Percentiles rank a stretch among this genome's conserved stretches.
These are phyloP conservation scores for Lecanicillium sp. DNA, from an alignment of 2,329 filamentous ascomycete genomes.

Conservation along the genomic window DNA sequence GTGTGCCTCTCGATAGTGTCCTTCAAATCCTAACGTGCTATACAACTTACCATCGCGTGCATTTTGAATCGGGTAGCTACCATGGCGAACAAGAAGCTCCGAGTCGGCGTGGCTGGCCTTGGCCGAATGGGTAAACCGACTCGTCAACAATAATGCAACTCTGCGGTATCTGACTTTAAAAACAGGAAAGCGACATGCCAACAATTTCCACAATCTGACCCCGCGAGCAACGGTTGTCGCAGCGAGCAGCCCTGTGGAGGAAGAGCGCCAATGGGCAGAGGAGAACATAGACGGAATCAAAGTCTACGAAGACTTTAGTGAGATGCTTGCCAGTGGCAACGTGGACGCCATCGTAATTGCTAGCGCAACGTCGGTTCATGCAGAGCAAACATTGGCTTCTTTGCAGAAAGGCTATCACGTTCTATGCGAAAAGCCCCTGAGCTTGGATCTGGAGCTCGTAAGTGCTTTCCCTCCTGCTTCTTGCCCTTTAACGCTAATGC, in stretches of 20 bases:
- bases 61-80: no score
- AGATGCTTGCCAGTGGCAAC: constrained; percentile 33
- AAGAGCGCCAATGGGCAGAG: constrained; percentile 36
- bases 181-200: constrained; percentile 32
- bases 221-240: constrained; percentile 41
- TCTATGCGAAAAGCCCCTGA: constrained; percentile 52
- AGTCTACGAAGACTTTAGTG: constrained; percentile 35
- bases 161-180: no score
- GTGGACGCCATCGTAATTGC: constrained; percentile 33
- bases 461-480: constrained; percentile 26
- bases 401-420: constrained; percentile 48
- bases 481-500: constrained; percentile 30
- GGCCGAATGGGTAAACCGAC: constrained; percentile 36
- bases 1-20: no score
- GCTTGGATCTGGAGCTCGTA: constrained; percentile 51
- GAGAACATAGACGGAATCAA: constrained; percentile 33
- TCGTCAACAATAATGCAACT: no score
- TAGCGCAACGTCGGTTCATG: constrained; percentile 44
- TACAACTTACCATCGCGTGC: no score
- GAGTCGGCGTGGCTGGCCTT: constrained; percentile 39
- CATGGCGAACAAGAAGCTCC: constrained; percentile 22
- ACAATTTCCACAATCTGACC: constrained; percentile 36
- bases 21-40: no score
- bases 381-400: constrained; percentile 47
- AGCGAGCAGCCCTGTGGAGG: constrained; percentile 36